Evolutionary conservation across 176 grass and related monocot species (phyloP).

Genomic region (Eleusine indica): DNA sequence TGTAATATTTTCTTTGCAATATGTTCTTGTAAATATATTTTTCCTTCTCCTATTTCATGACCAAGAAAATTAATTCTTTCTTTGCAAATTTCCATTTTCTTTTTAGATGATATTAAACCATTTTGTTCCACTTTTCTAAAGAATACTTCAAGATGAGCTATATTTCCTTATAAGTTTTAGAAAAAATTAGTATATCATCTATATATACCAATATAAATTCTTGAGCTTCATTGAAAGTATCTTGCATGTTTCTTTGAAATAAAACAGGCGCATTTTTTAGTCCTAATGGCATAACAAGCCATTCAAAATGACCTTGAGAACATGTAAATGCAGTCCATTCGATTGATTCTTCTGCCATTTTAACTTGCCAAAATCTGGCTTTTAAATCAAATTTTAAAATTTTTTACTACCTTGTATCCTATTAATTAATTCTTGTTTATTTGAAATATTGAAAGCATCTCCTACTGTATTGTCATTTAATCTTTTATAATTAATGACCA

Average conservation of each 20-base stretch:
- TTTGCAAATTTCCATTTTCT: too few relatives aligned
- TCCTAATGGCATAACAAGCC: not conserved
- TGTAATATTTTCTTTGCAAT: too few relatives aligned
- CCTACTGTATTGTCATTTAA: not conserved
- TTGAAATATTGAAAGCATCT: not conserved
- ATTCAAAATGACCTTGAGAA: not conserved
- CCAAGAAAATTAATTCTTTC: too few relatives aligned
- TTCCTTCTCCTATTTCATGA: too few relatives aligned
- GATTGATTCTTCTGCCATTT: too few relatives aligned
- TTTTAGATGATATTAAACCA: too few relatives aligned
- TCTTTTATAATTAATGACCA: not conserved
- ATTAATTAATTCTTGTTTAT: slow-evolving; percentile 8
- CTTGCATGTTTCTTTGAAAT: not conserved
- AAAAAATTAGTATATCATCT: too few relatives aligned
- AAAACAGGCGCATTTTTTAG: not conserved
- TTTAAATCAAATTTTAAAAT: not conserved
- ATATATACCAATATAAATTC: not conserved
- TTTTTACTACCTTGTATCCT: not conserved
- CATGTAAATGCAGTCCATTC: not conserved
- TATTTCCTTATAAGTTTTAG: too few relatives aligned
- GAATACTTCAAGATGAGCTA: too few relatives aligned
- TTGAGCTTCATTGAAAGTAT: not conserved
- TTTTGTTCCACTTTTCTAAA: too few relatives aligned
- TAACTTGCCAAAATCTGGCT: not conserved
- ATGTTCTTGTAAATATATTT: too few relatives aligned